Percentiles rank a stretch among this genome's conserved stretches.
phyloP scores from a whole-genome alignment of 768 basidiomycete species.

The Albatrellus ellisii region DNA sequence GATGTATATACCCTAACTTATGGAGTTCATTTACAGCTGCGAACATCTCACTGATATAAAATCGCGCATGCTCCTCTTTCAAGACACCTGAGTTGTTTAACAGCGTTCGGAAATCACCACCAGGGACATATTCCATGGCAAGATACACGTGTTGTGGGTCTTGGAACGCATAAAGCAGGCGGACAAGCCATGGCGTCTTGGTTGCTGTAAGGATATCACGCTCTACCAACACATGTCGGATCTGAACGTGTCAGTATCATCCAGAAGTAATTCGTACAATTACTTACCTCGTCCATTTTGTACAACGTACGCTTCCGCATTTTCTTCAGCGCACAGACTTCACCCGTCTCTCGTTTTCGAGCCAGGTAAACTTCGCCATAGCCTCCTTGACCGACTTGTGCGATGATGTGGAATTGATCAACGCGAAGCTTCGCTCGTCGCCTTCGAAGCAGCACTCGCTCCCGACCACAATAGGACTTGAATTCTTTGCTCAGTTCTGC shows the following conservation, averaged over 20 bases:
- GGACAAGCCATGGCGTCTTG: slow-evolving; percentile 94
- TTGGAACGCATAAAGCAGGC: slow-evolving; percentile 93
- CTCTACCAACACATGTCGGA: slow-evolving; percentile 96
- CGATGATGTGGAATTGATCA: slow-evolving; percentile 96
- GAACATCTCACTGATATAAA: slow-evolving; percentile 99
- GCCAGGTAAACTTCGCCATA: slow-evolving; percentile 98
- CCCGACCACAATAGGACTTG: slow-evolving; percentile 86
- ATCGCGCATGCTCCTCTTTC: slow-evolving; percentile 93
- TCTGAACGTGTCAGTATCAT: slow-evolving; percentile 28
- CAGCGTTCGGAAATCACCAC: slow-evolving; percentile 95
- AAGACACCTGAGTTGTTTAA: slow-evolving; percentile 96
- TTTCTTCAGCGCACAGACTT: slow-evolving; percentile 95
- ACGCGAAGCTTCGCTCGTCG: slow-evolving; percentile 87
- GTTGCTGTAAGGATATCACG: slow-evolving; percentile 96
- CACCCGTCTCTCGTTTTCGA: slow-evolving; percentile 87
- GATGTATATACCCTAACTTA: slow-evolving; percentile 96
- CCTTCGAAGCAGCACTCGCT: slow-evolving; percentile 84
- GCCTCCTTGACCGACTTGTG: slow-evolving; percentile 97
- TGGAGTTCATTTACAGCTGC: slow-evolving; percentile 87
- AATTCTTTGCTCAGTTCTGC: slow-evolving; percentile 66
- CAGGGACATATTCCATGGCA: slow-evolving; percentile 98
- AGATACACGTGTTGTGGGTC: slow-evolving; percentile 85
- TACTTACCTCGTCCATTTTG: slow-evolving; percentile 92
- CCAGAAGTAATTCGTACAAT: not conserved
- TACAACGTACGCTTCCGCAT: slow-evolving; percentile 90